These are phyloP conservation scores for Vitis rotundifolia DNA, from an alignment of 164 flowering plant genomes.

Conservation along the genomic window DNA sequence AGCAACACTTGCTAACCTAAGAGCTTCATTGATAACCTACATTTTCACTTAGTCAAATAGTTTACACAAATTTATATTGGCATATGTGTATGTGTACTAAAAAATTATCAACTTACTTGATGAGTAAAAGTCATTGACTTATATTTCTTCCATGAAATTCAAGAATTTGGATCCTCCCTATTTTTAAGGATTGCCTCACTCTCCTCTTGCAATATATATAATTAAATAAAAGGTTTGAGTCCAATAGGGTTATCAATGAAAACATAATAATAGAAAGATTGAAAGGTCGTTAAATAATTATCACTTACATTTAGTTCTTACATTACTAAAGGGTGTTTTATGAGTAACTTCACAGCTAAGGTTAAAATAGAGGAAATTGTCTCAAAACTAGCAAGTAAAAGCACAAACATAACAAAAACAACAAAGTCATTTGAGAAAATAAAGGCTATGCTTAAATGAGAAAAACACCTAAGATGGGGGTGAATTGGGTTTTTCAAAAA, in stretches of 20 bases:
- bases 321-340: conserved; percentile 30
- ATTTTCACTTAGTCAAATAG: background rate
- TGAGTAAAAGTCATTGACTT: conserved; percentile 23
- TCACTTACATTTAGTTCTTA: conserved; percentile 26
- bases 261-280: background rate
- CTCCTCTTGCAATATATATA: conserved; percentile 26
- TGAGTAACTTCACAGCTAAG: conserved; percentile 30
- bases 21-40: too few relatives aligned
- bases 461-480: too few relatives aligned
- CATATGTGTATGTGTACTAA: background rate
- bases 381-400: too few relatives aligned
- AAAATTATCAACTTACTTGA: background rate
- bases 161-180: background rate
- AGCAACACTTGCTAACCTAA: too few relatives aligned
- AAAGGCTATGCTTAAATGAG: too few relatives aligned
- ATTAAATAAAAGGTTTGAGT: too few relatives aligned
- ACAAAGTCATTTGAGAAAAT: too few relatives aligned
- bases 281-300: too few relatives aligned
- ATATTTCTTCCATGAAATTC: conserved; percentile 20
- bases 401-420: too few relatives aligned
- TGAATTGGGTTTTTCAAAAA: too few relatives aligned
- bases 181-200: conserved; percentile 10
- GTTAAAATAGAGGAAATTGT: conserved; percentile 24
- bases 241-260: too few relatives aligned
- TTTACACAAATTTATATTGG: background rate